Percentiles rank a stretch among this genome's conserved stretches.
Conservation (phyloP, 805 yeast genomes). For the Martiniozyma abietophila region DNA sequence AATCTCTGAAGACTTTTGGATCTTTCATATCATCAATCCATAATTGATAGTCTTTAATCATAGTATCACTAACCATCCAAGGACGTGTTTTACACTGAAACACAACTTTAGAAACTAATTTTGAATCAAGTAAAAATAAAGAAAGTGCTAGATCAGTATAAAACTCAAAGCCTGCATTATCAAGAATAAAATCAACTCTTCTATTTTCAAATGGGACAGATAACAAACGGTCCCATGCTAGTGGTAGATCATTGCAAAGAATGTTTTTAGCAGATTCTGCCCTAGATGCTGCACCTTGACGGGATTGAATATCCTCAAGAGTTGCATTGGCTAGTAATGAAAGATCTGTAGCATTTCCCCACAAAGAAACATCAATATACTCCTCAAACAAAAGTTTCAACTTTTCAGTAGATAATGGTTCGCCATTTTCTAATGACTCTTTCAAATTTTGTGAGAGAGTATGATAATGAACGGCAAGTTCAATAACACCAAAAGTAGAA, state of each 20-base stretch:
- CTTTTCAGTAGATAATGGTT: conserved; percentile 26
- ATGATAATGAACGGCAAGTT: conserved; percentile 60
- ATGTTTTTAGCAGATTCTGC: conserved; percentile 73
- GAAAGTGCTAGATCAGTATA: conserved; percentile 72
- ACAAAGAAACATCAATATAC: conserved; percentile 76
- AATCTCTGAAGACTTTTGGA: conserved; percentile 36
- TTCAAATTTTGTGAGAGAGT: conserved; percentile 24
- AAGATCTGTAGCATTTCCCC: conserved; percentile 98
- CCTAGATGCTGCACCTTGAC: conserved; percentile 86
- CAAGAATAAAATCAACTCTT: conserved; percentile 76
- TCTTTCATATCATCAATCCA: conserved; percentile 50
- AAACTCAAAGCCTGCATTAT: conserved; percentile 92
- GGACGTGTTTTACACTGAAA: conserved; percentile 88
- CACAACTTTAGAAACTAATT: conserved; percentile 53
- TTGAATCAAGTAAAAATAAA: conserved; percentile 60
- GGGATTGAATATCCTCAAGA: conserved; percentile 78
- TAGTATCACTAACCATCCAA: conserved; percentile 97
- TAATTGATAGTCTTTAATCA: conserved; percentile 66
- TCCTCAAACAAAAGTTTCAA: conserved; percentile 63
- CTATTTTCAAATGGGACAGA: conserved; percentile 24
- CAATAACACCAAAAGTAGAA: conserved; percentile 70
- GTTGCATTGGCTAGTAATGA: conserved; percentile 84
- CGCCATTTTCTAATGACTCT: conserved; percentile 14
- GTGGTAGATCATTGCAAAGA: conserved; percentile 60
- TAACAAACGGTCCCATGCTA: conserved; percentile 50